phyloP scores from a whole-genome alignment of 202 grass and related monocot genomes.

The Alloteropsis angusta region DNA sequence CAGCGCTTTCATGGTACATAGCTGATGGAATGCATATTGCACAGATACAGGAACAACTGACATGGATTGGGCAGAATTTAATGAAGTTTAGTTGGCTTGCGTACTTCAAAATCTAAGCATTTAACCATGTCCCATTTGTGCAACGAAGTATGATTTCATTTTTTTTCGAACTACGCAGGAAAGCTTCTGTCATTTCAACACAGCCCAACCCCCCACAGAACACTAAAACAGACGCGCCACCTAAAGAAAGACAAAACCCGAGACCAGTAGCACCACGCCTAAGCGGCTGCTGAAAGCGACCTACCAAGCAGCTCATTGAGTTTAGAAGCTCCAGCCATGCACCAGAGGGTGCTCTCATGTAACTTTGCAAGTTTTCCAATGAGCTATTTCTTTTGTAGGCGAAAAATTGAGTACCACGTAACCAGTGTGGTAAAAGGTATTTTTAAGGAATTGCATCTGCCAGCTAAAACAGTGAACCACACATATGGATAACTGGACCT shows the following conservation, averaged over 20 bases:
- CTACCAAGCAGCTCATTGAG: too few relatives aligned
- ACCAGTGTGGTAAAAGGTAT: background rate
- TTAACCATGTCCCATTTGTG: background rate
- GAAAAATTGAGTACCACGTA: background rate
- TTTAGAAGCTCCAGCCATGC: too few relatives aligned
- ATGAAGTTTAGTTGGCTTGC: background rate
- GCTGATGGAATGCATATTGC: background rate
- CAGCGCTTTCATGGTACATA: background rate
- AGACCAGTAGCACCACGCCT: too few relatives aligned
- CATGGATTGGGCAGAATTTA: background rate
- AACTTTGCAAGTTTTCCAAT: background rate
- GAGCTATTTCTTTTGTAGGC: background rate
- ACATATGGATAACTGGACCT: background rate
- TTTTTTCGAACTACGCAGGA: too few relatives aligned
- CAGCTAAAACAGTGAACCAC: background rate
- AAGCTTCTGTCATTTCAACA: too few relatives aligned
- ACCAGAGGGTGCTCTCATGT: too few relatives aligned
- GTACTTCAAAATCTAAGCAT: background rate
- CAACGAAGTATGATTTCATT: background rate
- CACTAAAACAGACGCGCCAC: too few relatives aligned
- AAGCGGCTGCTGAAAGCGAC: too few relatives aligned
- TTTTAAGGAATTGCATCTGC: background rate
- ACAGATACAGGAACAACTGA: conserved; percentile 10
- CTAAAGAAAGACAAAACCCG: too few relatives aligned
- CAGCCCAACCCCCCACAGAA: too few relatives aligned